Percentiles rank a stretch among this genome's conserved stretches.
These are phyloP conservation scores for Pythium myriotylum DNA, from an alignment of 352 stramenopile genomes.

Conservation along the genomic window DNA sequence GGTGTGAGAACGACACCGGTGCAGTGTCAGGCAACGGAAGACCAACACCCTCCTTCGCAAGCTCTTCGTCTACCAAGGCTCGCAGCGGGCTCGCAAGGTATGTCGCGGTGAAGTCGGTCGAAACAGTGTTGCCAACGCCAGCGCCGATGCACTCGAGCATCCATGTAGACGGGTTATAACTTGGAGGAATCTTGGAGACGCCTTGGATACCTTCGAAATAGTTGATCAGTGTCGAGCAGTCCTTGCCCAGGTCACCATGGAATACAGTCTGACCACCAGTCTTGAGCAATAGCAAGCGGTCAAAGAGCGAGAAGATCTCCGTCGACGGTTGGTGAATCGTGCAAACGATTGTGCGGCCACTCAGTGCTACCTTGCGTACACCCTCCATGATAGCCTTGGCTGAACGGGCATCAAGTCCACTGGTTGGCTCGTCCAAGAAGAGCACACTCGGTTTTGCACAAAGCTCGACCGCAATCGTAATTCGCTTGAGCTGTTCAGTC, in stretches of 20 bases:
- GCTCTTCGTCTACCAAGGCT: slow-evolving; percentile 16
- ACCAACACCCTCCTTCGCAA: slow-evolving; percentile 21
- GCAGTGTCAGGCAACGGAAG: slow-evolving; percentile 7
- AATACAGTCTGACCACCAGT: slow-evolving; percentile 23
- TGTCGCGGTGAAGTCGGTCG: slow-evolving; percentile 24
- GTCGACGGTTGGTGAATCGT: slow-evolving; percentile 89
- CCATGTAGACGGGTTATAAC: slow-evolving; percentile 82
- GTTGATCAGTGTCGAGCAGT: slow-evolving; percentile 34
- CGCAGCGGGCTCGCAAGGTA: slow-evolving; percentile 20
- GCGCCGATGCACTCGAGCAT: slow-evolving; percentile 72
- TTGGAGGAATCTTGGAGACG: slow-evolving; percentile 37
- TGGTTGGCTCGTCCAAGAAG: slow-evolving; percentile 73
- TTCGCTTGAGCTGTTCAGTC: slow-evolving; percentile 41
- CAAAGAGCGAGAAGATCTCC: slow-evolving; percentile 72
- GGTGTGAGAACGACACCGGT: slow-evolving; percentile 26
- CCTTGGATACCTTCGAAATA: slow-evolving; percentile 67
- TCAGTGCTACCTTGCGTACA: slow-evolving; percentile 50
- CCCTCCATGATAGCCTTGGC: slow-evolving; percentile 68
- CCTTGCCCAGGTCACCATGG: slow-evolving; percentile 42
- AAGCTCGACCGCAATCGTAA: slow-evolving; percentile 87
- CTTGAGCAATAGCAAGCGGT: slow-evolving; percentile 50
- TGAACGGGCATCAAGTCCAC: slow-evolving; percentile 45
- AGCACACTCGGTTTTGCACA: slow-evolving; percentile 75
- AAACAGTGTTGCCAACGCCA: slow-evolving; percentile 28
- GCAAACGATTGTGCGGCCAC: slow-evolving; percentile 74